phyloP scores from a whole-genome alignment of 1,139 yeast genomes.

The Lodderomyces theae region DNA sequence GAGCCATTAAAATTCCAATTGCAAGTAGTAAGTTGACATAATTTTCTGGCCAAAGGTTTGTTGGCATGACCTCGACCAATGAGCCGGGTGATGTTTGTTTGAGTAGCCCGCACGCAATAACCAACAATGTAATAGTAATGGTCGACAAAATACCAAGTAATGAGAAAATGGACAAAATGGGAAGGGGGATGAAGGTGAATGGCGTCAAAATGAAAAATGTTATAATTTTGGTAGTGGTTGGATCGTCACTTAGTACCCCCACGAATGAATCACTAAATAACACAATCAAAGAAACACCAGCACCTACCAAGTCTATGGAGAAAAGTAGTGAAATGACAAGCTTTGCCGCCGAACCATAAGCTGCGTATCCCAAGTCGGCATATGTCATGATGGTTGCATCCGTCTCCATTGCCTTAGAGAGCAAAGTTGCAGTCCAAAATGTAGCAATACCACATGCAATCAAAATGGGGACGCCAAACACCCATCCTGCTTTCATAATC shows the following conservation, averaged over 20 bases:
- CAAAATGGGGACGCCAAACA: conserved; percentile 39
- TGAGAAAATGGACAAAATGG: conserved; percentile 43
- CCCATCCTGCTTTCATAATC: conserved; percentile 46
- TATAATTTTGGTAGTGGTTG: conserved; percentile 40
- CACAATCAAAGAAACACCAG: conserved; percentile 55
- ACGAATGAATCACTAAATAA: conserved; percentile 54
- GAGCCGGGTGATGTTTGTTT: conserved; percentile 45
- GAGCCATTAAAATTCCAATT: conserved; percentile 58
- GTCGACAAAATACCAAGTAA: conserved; percentile 46
- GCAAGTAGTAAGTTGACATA: conserved; percentile 43
- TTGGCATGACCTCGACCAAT: conserved; percentile 39
- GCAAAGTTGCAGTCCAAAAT: conserved; percentile 44
- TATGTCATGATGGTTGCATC: conserved; percentile 80
- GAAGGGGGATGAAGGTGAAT: conserved; percentile 45
- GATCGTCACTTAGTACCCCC: conserved; percentile 38
- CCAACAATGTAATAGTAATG: conserved; percentile 40
- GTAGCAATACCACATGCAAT: conserved; percentile 41
- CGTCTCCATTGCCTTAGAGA: conserved; percentile 55
- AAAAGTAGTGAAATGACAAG: conserved; percentile 40
- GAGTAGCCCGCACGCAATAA: conserved; percentile 38
- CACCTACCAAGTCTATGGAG: conserved; percentile 51
- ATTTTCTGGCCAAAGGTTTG: conserved; percentile 47
- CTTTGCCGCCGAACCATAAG: conserved; percentile 53
- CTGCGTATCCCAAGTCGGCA: conserved; percentile 81
- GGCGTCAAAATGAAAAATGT: conserved; percentile 46